A percentile compares a stretch with the other conserved stretches of the same genome.
phyloP scores from a whole-genome alignment of 2,329 filamentous ascomycete genomes.

The Tympanopsis confertula region DNA sequence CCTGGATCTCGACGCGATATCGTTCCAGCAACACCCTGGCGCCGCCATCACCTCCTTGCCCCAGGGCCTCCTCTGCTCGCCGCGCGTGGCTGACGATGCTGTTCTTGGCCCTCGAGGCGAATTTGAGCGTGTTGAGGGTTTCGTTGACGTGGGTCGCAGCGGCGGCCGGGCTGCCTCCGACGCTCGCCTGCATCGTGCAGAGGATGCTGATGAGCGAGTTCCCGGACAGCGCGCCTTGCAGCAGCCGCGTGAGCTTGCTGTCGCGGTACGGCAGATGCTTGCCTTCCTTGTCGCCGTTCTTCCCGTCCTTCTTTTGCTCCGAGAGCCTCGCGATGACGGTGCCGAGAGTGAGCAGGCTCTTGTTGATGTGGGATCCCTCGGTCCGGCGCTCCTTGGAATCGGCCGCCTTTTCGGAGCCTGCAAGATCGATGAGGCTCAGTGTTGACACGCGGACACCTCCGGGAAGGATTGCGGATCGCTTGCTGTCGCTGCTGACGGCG shows the following conservation, averaged over 20 bases:
- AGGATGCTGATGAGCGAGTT: constrained; percentile 94
- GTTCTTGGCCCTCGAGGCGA: constrained; percentile 92
- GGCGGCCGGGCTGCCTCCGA: constrained; percentile 53
- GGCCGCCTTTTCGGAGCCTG: constrained; percentile 89
- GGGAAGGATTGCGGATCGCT: constrained; percentile 60
- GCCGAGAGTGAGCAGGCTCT: constrained; percentile 85
- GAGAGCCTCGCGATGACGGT: constrained; percentile 92
- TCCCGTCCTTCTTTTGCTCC: constrained; percentile 69
- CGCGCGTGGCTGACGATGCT: constrained; percentile 96
- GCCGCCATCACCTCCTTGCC: constrained; percentile 69
- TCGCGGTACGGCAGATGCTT: constrained; percentile 95
- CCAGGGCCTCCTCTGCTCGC: constrained; percentile 78
- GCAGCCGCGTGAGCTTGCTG: constrained; percentile 85
- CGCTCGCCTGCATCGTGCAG: constrained; percentile 87
- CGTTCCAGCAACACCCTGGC: constrained; percentile 80
- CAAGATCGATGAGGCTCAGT: constrained; percentile 86
- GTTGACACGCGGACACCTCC: constrained; percentile 93
- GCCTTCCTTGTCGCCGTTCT: constrained; percentile 64
- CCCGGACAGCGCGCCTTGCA: constrained; percentile 86
- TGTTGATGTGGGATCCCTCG: constrained; percentile 97
- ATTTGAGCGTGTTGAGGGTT: constrained; percentile 92
- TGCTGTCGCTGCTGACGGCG: constrained; percentile 46
- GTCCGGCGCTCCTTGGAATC: constrained; percentile 88
- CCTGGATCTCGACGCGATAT: constrained; percentile 84
- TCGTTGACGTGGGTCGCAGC: constrained; percentile 70